These are phyloP conservation scores for Hypoxylon sp. DNA, from an alignment of 2,329 filamentous ascomycete genomes.

Conservation along the genomic window DNA sequence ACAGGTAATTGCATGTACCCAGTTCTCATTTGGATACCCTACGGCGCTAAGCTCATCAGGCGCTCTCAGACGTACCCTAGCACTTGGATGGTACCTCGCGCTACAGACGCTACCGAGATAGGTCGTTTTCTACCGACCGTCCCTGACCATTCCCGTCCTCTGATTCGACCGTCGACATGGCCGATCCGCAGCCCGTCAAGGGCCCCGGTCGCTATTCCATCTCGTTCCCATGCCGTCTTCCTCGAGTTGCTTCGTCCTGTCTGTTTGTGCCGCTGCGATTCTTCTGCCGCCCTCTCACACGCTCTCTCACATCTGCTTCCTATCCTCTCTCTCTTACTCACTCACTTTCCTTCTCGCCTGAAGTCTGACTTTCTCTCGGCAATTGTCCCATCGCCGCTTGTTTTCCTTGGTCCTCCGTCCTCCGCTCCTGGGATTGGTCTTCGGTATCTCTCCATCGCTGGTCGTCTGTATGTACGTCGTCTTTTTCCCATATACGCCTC, in stretches of 20 bases:
- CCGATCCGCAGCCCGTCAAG: slow-evolving; percentile 23
- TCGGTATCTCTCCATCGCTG: slow-evolving; percentile 26
- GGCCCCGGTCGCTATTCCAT: slow-evolving; percentile 23
- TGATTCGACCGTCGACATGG: slow-evolving; percentile 23
- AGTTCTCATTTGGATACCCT: slow-evolving; percentile 22
- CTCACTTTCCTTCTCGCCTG: slow-evolving; percentile 7
- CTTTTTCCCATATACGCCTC: slow-evolving; percentile 6
- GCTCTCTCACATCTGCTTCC: slow-evolving; percentile 19
- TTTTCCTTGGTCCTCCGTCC: slow-evolving; percentile 21
- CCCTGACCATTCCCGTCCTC: slow-evolving; percentile 27
- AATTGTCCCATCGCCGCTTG: slow-evolving; percentile 18
- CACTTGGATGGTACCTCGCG: slow-evolving; percentile 32
- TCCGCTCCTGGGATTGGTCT: slow-evolving; percentile 15
- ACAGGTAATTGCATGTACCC: slow-evolving; percentile 33
- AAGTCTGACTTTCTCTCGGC: slow-evolving; percentile 31
- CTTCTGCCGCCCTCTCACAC: slow-evolving; percentile 24
- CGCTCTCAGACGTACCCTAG: slow-evolving; percentile 23
- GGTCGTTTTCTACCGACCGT: slow-evolving; percentile 10
- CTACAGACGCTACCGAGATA: slow-evolving; percentile 27
- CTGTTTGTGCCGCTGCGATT: slow-evolving; percentile 14
- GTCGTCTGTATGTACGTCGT: slow-evolving; percentile 11
- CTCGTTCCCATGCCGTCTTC: slow-evolving; percentile 31
- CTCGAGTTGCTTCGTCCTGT: slow-evolving; percentile 15
- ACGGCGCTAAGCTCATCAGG: slow-evolving; percentile 14
- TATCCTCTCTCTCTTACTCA: slow-evolving; percentile 7